Percentiles rank a stretch among this genome's conserved stretches.
Evolutionary conservation across 768 basidiomycete genomes (phyloP).

Genomic region (Pholiota microspora): DNA sequence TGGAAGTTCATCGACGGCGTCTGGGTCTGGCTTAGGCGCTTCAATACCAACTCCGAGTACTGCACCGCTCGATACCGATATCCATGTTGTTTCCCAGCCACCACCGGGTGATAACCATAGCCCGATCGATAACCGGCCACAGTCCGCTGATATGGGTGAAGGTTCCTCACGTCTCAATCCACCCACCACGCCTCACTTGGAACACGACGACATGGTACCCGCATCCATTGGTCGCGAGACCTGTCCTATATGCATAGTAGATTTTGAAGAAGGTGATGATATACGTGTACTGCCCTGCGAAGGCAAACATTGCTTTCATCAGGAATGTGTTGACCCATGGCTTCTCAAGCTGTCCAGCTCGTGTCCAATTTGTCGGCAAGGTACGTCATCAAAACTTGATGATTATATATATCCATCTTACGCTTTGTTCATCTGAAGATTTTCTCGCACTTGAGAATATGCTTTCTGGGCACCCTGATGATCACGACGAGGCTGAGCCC

Average conservation of each 20-base stretch:
- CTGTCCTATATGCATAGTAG: constrained; percentile 93
- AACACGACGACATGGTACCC: constrained; percentile 46
- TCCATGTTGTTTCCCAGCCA: background rate
- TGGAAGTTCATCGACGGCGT: background rate
- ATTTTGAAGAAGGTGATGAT: constrained; percentile 94
- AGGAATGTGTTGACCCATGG: constrained; percentile 91
- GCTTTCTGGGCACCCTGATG: constrained; percentile 31
- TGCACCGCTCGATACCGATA: background rate
- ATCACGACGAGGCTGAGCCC: constrained; percentile 19
- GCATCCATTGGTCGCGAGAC: constrained; percentile 77
- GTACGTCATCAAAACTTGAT: constrained; percentile 39
- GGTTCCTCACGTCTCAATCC: constrained; percentile 9
- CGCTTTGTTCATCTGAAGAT: constrained; percentile 32
- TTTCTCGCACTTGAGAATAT: constrained; percentile 64
- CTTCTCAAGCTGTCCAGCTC: constrained; percentile 84
- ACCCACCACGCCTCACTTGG: constrained; percentile 6
- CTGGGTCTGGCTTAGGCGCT: background rate
- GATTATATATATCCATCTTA: background rate
- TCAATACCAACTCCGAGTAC: background rate
- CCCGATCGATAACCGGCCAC: background rate
- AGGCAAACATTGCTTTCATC: constrained; percentile 88
- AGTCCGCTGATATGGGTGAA: constrained; percentile 18
- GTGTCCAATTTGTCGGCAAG: constrained; percentile 91
- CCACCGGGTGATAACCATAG: constrained; percentile 5
- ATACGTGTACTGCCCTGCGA: constrained; percentile 89